Percentiles rank a stretch among this genome's conserved stretches.
phyloP scores from a whole-genome alignment of 495 filamentous ascomycete species.

The Choiromyces venosus region DNA sequence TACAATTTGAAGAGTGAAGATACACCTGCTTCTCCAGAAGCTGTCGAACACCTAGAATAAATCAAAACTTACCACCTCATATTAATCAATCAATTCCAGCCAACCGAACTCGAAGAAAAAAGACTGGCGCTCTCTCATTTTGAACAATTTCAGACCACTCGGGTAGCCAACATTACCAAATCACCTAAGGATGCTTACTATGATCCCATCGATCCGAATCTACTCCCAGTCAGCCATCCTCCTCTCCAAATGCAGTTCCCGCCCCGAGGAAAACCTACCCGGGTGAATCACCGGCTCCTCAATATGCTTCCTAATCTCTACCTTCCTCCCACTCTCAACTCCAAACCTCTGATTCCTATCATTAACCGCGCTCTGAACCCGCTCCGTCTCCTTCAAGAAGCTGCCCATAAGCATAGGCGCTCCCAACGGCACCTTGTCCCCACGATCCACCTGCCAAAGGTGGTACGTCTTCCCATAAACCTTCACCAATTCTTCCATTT shows the following conservation, averaged over 20 bases:
- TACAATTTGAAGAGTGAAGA: neutral
- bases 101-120: neutral
- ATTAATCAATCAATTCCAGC: neutral
- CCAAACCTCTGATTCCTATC: conserved; percentile 65
- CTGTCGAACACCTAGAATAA: neutral
- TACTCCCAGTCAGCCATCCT: conserved; percentile 11
- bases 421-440: conserved; percentile 68
- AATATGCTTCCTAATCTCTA: conserved; percentile 58
- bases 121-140: neutral
- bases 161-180: neutral
- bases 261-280: conserved; percentile 44
- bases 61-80: neutral
- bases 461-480: conserved; percentile 90
- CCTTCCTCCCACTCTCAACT: conserved; percentile 57
- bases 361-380: conserved; percentile 55
- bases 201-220: conserved; percentile 37
- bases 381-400: conserved; percentile 54
- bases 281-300: conserved; percentile 55
- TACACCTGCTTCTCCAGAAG: neutral
- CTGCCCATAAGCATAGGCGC: conserved; percentile 73
- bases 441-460: conserved; percentile 81
- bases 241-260: conserved; percentile 7
- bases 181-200: conserved; percentile 23
- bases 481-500: conserved; percentile 67
- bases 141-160: too few species aligned